Conservation (phyloP, 2,329 filamentous ascomycete species). For the Penicillium sp. region DNA sequence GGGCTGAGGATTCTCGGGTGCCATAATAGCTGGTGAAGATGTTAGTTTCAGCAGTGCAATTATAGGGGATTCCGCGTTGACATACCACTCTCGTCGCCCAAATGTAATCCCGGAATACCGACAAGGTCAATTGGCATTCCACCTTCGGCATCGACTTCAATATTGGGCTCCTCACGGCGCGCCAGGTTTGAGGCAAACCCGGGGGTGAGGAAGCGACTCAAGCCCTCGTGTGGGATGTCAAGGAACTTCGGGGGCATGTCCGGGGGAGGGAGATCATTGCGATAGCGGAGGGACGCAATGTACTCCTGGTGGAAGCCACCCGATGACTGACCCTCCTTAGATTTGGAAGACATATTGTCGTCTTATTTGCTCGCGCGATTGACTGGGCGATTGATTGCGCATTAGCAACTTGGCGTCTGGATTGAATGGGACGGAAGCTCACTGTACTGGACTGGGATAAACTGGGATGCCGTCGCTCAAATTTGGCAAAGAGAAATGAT, state of each 20-base stretch:
- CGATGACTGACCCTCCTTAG: slow-evolving; percentile 40
- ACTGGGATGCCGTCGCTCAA: neutral
- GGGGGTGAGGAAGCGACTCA: slow-evolving; percentile 86
- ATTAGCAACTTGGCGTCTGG: neutral
- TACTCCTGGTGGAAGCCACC: slow-evolving; percentile 81
- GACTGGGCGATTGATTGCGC: neutral
- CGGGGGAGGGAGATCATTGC: slow-evolving; percentile 91
- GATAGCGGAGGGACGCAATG: slow-evolving; percentile 91
- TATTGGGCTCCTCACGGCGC: slow-evolving; percentile 88
- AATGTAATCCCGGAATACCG: slow-evolving; percentile 90
- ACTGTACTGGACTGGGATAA: neutral
- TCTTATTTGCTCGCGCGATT: neutral
- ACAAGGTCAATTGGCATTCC: slow-evolving; percentile 97
- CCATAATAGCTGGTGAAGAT: slow-evolving; percentile 68
- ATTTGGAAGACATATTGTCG: slow-evolving; percentile 39
- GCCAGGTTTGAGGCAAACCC: slow-evolving; percentile 86
- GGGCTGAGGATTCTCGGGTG: slow-evolving; percentile 66
- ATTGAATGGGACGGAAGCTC: neutral
- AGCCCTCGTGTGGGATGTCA: slow-evolving; percentile 90
- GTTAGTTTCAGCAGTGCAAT: slow-evolving; percentile 11
- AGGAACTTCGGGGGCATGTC: slow-evolving; percentile 94
- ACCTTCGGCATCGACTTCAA: slow-evolving; percentile 95
- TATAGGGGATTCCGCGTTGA: slow-evolving; percentile 8
- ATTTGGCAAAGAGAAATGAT: neutral
- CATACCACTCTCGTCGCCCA: slow-evolving; percentile 89